phyloP scores from a whole-genome alignment of 345 rosid genomes.

The Triadica sebifera region DNA sequence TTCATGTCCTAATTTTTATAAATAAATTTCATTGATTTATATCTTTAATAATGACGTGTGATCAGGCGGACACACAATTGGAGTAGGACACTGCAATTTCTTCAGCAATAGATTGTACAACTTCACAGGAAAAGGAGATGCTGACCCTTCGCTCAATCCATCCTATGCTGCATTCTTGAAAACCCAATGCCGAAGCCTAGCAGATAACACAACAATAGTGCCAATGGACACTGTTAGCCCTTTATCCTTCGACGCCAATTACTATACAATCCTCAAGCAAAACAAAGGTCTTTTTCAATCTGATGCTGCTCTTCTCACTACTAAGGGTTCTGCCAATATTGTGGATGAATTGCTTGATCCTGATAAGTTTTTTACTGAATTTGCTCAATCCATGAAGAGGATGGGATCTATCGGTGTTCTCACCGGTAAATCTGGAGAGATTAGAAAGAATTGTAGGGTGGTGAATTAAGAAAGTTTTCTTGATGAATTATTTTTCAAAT shows the following conservation, averaged over 20 bases:
- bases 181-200: slow-evolving; percentile 36
- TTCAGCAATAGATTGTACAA: slow-evolving; percentile 63
- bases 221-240: slow-evolving; percentile 58
- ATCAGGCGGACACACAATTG: slow-evolving; percentile 71
- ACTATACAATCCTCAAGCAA: slow-evolving; percentile 36
- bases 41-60: no score
- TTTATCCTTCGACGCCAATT: slow-evolving; percentile 42
- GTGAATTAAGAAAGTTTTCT: no score
- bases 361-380: slow-evolving; percentile 43
- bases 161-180: slow-evolving; percentile 40
- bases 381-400: slow-evolving; percentile 55
- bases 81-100: slow-evolving; percentile 49
- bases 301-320: slow-evolving; percentile 52
- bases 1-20: no score
- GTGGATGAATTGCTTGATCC: slow-evolving; percentile 11
- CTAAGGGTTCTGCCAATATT: slow-evolving; percentile 15
- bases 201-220: slow-evolving; percentile 33
- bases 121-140: slow-evolving; percentile 57
- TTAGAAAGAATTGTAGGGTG: slow-evolving; percentile 47
- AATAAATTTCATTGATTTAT: no score
- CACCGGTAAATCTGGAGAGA: slow-evolving; percentile 45
- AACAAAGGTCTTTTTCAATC: no score
- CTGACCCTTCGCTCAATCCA: slow-evolving; percentile 53
- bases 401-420: slow-evolving; percentile 51
- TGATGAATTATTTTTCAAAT: no score